phyloP scores from a whole-genome alignment of 345 rosid species.

The Sisymbrium altissimum region DNA sequence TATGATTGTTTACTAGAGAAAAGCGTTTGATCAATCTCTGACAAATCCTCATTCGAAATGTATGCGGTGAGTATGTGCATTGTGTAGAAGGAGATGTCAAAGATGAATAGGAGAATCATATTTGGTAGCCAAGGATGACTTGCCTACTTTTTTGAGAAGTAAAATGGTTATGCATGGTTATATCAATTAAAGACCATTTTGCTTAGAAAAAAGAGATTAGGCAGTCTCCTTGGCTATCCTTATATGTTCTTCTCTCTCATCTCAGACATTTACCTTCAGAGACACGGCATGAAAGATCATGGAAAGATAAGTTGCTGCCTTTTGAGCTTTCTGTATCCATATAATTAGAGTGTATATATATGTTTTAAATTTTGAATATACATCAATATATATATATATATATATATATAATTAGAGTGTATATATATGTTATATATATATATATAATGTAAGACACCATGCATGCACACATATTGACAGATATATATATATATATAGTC shows the following conservation, averaged over 20 bases:
- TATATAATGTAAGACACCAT: not conserved
- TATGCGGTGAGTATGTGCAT: conserved; percentile 4
- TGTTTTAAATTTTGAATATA: not conserved
- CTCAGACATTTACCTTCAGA: conserved; percentile 23
- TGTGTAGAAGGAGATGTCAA: conserved; percentile 14
- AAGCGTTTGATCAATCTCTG: not conserved
- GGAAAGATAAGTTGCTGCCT: not conserved
- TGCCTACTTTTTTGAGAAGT: conserved; percentile 21
- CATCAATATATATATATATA: not conserved
- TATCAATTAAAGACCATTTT: conserved; percentile 9
- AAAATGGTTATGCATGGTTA: not conserved
- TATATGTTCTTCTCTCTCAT: conserved; percentile 27
- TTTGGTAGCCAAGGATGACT: conserved; percentile 39
- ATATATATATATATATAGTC: not conserved
- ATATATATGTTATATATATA: not conserved
- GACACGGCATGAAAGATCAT: not conserved
- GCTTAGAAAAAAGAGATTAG: conserved; percentile 9
- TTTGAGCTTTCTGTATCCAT: not conserved
- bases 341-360: not conserved
- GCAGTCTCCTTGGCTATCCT: conserved; percentile 37
- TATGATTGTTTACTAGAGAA: not conserved
- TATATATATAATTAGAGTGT: not conserved
- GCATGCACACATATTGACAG: not conserved
- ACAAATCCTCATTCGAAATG: not conserved
- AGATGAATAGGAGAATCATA: conserved; percentile 27